These are phyloP conservation scores for Biancaea sappan DNA, from an alignment of 306 rosid species.

Conservation along the genomic window DNA sequence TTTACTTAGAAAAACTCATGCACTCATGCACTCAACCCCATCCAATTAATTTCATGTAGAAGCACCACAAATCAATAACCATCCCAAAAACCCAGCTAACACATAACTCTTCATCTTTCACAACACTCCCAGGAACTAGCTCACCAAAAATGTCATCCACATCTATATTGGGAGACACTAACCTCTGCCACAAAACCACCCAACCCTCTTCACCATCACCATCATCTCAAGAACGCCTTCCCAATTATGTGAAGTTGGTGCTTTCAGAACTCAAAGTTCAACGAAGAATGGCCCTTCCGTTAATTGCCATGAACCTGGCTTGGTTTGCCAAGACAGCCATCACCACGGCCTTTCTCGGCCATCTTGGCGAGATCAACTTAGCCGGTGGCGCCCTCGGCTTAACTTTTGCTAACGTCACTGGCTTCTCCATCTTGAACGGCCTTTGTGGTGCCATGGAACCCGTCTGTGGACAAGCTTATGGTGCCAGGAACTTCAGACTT, in stretches of 20 bases:
- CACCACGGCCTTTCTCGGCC: constrained; percentile 84
- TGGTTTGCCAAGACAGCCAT: constrained; percentile 79
- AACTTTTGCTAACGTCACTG: constrained; percentile 93
- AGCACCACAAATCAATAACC: not conserved
- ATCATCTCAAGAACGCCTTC: constrained; percentile 35
- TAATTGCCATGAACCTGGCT: constrained; percentile 76
- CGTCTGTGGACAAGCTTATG: constrained; percentile 93
- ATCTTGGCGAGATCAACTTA: constrained; percentile 69
- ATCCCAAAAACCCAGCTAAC: not conserved
- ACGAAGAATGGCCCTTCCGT: constrained; percentile 60
- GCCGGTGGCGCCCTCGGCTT: constrained; percentile 84
- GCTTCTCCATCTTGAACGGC: constrained; percentile 85
- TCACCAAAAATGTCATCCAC: constrained; percentile 46
- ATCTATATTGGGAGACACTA: constrained; percentile 40
- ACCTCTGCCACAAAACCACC: constrained; percentile 24
- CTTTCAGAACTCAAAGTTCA: constrained; percentile 65
- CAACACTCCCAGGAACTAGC: constrained; percentile 27
- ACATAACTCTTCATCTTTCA: not conserved
- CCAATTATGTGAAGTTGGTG: constrained; percentile 25
- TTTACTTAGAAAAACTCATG: constrained; percentile 36
- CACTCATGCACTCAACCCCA: constrained; percentile 43
- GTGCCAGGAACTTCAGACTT: constrained; percentile 73
- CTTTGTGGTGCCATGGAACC: constrained; percentile 88
- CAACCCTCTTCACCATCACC: constrained; percentile 25
- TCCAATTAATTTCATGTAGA: constrained; percentile 25